Conservation (phyloP, 768 basidiomycete species). For the Tylopilus intermedius region DNA sequence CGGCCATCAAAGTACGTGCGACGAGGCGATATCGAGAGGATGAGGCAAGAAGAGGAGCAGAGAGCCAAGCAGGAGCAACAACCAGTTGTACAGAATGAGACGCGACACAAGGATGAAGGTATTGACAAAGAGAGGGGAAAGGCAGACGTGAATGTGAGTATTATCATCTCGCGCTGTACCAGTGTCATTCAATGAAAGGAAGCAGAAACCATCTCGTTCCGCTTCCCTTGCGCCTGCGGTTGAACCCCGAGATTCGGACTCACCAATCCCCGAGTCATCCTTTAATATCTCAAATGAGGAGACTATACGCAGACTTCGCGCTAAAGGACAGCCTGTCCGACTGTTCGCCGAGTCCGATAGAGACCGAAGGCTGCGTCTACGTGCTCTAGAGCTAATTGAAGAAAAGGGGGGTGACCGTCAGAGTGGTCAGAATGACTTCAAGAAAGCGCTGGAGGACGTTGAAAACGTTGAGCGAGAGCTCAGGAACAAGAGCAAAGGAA, state of each 20-base stretch:
- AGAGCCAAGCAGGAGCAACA: conserved; percentile 29
- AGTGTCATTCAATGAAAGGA: conserved; percentile 36
- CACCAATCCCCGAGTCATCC: conserved; percentile 35
- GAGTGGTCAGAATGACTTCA: conserved; percentile 93
- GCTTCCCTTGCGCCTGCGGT: conserved; percentile 37
- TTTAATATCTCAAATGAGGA: conserved; percentile 96
- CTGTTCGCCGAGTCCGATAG: conserved; percentile 95
- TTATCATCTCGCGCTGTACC: conserved; percentile 1
- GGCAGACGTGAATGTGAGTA: conserved; percentile 41
- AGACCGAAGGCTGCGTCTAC: conserved; percentile 81
- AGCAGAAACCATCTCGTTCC: conserved; percentile 40
- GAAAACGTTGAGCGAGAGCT: conserved; percentile 71
- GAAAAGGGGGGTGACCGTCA: conserved; percentile 76
- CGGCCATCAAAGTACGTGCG: conserved; percentile 84
- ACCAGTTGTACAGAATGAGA: conserved; percentile 32
- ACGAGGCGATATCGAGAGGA: conserved; percentile 80
- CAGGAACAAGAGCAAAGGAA: conserved; percentile 51
- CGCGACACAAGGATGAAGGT: conserved; percentile 12
- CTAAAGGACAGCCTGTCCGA: conserved; percentile 90
- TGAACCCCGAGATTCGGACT: conserved; percentile 33
- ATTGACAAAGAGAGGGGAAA: conserved; percentile 22
- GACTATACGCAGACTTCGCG: conserved; percentile 79
- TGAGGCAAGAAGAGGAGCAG: conserved; percentile 45
- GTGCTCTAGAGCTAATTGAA: conserved; percentile 93
- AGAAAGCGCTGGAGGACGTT: conserved; percentile 81